Conservation (phyloP, 2,329 filamentous ascomycete species). For the Sphaerulina vaccinii region DNA sequence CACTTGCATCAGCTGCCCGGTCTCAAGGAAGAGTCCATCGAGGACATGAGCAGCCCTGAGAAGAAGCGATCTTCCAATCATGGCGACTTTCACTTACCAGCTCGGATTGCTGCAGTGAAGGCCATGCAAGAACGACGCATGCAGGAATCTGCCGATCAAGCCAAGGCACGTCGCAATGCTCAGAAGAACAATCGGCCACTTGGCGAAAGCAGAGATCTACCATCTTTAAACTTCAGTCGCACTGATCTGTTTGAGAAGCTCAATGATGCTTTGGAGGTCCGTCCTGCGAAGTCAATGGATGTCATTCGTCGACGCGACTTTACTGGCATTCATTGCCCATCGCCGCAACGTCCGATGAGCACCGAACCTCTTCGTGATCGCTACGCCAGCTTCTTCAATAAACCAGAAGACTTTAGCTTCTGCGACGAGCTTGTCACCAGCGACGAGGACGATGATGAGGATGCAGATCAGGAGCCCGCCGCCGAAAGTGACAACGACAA, state of each 20-base stretch:
- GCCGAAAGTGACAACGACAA: constrained; percentile 11
- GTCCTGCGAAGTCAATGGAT: constrained; percentile 42
- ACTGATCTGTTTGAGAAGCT: constrained; percentile 48
- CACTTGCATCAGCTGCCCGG: constrained; percentile 40
- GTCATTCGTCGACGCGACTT: constrained; percentile 33
- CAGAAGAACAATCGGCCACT: constrained; percentile 36
- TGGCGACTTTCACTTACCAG: constrained; percentile 33
- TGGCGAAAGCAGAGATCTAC: constrained; percentile 43
- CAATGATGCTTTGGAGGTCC: constrained; percentile 45
- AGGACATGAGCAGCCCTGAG: constrained; percentile 44
- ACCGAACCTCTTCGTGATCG: constrained; percentile 44
- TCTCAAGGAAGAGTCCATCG: constrained; percentile 50
- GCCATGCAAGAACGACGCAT: constrained; percentile 38
- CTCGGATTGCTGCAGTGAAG: constrained; percentile 38
- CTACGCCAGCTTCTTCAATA: constrained; percentile 48
- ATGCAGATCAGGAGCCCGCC: constrained; percentile 13
- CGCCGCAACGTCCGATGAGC: constrained; percentile 40
- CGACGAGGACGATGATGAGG: constrained; percentile 25
- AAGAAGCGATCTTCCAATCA: constrained; percentile 25
- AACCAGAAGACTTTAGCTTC: constrained; percentile 41
- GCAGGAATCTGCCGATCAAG: constrained; percentile 35
- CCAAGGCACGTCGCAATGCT: constrained; percentile 31
- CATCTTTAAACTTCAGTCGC: constrained; percentile 50
- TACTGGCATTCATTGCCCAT: constrained; percentile 35
- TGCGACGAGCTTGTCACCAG: constrained; percentile 24